phyloP scores from a whole-genome alignment of 306 rosid genomes.

The Luffa acutangula region DNA sequence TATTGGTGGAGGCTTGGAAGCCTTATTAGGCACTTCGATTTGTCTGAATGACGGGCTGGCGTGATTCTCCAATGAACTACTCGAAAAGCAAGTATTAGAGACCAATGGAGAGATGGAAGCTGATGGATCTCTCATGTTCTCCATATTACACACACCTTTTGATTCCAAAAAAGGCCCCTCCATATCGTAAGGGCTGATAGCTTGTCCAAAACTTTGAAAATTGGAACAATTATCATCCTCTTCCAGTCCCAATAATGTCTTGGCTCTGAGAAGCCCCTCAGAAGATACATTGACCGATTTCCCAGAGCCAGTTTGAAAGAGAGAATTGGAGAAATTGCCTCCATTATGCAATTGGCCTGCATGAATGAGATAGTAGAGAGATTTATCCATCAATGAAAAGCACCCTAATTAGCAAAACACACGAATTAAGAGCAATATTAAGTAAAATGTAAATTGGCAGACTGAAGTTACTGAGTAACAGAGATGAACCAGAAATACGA shows the following conservation, averaged over 20 bases:
- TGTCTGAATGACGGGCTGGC: constrained; percentile 15
- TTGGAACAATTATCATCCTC: constrained; percentile 21
- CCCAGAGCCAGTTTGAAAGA: constrained; percentile 73
- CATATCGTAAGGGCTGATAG: neutral
- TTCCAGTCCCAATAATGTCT: constrained; percentile 44
- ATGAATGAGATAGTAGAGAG: neutral
- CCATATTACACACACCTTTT: constrained; percentile 13
- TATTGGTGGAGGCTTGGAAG: constrained; percentile 34
- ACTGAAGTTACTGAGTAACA: neutral
- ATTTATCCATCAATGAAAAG: neutral
- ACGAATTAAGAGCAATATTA: neutral
- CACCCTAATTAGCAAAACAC: neutral
- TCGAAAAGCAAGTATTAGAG: constrained; percentile 13
- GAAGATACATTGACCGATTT: constrained; percentile 60
- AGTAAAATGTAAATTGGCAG: neutral
- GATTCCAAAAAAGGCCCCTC: constrained; percentile 13
- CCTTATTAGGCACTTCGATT: constrained; percentile 13
- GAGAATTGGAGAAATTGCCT: constrained; percentile 43
- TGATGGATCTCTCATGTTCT: constrained; percentile 9
- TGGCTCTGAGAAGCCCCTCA: constrained; percentile 52
- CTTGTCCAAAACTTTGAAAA: constrained; percentile 21
- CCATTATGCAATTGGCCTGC: constrained; percentile 37
- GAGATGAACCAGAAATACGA: neutral
- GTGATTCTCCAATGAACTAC: constrained; percentile 16
- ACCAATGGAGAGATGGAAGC: constrained; percentile 15